Evolutionary conservation across 768 basidiomycete species (phyloP).

Genomic region (Kwoniella pini): DNA sequence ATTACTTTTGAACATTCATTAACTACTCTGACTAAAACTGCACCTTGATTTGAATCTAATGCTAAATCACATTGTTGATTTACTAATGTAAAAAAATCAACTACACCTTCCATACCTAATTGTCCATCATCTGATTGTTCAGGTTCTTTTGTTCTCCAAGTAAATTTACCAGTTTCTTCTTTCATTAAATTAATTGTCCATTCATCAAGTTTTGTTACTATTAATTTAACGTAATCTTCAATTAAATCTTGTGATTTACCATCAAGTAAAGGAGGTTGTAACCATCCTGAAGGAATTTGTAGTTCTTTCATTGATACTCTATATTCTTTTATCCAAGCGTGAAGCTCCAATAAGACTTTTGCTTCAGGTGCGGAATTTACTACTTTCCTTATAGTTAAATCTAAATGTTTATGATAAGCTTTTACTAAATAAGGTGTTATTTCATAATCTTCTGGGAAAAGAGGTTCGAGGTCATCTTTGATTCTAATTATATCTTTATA

Average conservation of each 20-base stretch:
- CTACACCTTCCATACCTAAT: slow-evolving; percentile 87
- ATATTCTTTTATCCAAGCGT: slow-evolving; percentile 96
- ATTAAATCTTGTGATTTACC: slow-evolving; percentile 91
- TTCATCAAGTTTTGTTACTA: slow-evolving; percentile 92
- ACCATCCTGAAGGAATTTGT: slow-evolving; percentile 72
- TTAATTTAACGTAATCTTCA: slow-evolving; percentile 90
- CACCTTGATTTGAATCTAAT: slow-evolving; percentile 91
- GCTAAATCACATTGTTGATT: slow-evolving; percentile 89
- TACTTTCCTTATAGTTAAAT: slow-evolving; percentile 70
- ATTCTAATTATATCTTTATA: slow-evolving; percentile 94
- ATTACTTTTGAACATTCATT: slow-evolving; percentile 86
- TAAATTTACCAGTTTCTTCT: slow-evolving; percentile 82
- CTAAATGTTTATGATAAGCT: slow-evolving; percentile 84
- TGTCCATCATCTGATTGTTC: slow-evolving; percentile 85
- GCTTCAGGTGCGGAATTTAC: slow-evolving; percentile 78
- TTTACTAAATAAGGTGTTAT: slow-evolving; percentile 79
- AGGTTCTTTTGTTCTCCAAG: slow-evolving; percentile 76
- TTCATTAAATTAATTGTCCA: slow-evolving; percentile 94
- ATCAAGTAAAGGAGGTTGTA: slow-evolving; percentile 87
- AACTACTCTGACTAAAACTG: slow-evolving; percentile 86
- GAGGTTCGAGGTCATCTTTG: slow-evolving; percentile 81
- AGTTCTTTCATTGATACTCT: slow-evolving; percentile 93
- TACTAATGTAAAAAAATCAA: slow-evolving; percentile 97
- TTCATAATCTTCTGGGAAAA: slow-evolving; percentile 90
- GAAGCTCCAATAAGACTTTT: slow-evolving; percentile 77